Evolutionary conservation across 1,284 basidiomycete genomes (phyloP), one percentile per base, ranked within the genome.

Genomic region (Puccinia horiana): DNA sequence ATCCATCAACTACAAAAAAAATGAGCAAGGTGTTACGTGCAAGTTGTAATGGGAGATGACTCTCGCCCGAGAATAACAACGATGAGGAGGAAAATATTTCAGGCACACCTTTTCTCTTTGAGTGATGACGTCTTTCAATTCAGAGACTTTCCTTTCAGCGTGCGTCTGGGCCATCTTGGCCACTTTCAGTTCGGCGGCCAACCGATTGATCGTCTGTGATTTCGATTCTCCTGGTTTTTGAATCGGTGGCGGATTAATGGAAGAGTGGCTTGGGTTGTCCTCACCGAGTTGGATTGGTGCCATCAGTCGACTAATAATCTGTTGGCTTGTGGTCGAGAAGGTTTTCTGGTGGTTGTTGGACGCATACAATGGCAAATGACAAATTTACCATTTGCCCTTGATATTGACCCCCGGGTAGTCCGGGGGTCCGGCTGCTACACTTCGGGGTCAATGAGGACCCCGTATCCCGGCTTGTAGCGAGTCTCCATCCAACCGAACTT

Each of bases 171-270:
- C 69, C 79, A 81, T 81, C 26, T 81, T 81, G 18, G 70, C 54
- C 11, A 81, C 79, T 63, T 81, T 81, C 9, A 81, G 42, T 54
- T 81, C 79, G 9, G 79, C 61, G 35, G 79, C 69, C 40, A 81
- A 74, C 14, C 79, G 54, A 73, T 81, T 32, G 42, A 81, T 81
- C 6, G 79, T 42, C 40, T 81, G 70, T 26, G 54, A 35, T 67
- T 81, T 81, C 37, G 69, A 61, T 67, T 81, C 79, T 20, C 79
- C 79, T n/a, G 69, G 32, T 63, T 72, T 42, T 37, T 74, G 70
- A 12, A 80, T 72, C 20, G 26, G 2, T 44, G 69, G 79, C 11
- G 79, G 77, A 40, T 37, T 26, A 20, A 49, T n/a, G 35, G 3
- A 9, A 35, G 70, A 32, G 4, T 37, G 56, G 1, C 18, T 35